Conservation (phyloP, 2,329 filamentous ascomycete species). For the Exophiala mesophila region DNA sequence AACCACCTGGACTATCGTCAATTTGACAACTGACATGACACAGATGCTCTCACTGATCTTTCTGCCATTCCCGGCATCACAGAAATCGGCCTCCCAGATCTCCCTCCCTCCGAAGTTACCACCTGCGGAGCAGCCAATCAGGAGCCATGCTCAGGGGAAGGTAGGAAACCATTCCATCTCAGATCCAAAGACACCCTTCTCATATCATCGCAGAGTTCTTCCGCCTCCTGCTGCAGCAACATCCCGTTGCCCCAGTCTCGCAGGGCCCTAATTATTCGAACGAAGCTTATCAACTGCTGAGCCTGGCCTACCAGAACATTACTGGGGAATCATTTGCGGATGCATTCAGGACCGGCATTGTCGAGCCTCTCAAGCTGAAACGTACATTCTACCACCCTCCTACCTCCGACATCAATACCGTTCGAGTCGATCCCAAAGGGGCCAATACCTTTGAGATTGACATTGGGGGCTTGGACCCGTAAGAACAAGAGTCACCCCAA, state of each 20-base stretch:
- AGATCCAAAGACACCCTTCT: neutral
- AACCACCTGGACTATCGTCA: neutral
- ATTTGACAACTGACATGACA: neutral
- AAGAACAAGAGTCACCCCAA: slow-evolving; percentile 36
- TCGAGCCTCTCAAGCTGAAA: slow-evolving; percentile 38
- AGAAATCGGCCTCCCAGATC: slow-evolving; percentile 4
- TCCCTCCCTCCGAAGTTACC: slow-evolving; percentile 6
- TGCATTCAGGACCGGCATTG: slow-evolving; percentile 20
- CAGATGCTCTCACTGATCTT: slow-evolving; percentile 3
- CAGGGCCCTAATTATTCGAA: slow-evolving; percentile 35
- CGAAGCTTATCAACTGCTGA: slow-evolving; percentile 34
- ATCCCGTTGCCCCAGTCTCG: slow-evolving; percentile 23
- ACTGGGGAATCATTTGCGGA: slow-evolving; percentile 34
- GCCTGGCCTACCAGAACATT: slow-evolving; percentile 38
- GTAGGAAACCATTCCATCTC: neutral
- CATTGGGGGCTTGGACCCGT: slow-evolving; percentile 2
- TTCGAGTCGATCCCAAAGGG: slow-evolving; percentile 36
- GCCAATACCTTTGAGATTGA: slow-evolving; percentile 4
- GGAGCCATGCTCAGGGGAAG: slow-evolving; percentile 1
- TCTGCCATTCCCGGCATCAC: slow-evolving; percentile 1
- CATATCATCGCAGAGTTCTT: slow-evolving; percentile 5
- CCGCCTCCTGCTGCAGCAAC: slow-evolving; percentile 8
- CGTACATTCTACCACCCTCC: slow-evolving; percentile 33
- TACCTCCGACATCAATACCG: slow-evolving; percentile 24
- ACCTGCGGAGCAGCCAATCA: slow-evolving; percentile 3